A percentile compares a stretch with the other conserved stretches of the same genome.
Evolutionary conservation across 2,329 filamentous ascomycete species (phyloP).

Genomic region (Cladosporium sphaerospermum): DNA sequence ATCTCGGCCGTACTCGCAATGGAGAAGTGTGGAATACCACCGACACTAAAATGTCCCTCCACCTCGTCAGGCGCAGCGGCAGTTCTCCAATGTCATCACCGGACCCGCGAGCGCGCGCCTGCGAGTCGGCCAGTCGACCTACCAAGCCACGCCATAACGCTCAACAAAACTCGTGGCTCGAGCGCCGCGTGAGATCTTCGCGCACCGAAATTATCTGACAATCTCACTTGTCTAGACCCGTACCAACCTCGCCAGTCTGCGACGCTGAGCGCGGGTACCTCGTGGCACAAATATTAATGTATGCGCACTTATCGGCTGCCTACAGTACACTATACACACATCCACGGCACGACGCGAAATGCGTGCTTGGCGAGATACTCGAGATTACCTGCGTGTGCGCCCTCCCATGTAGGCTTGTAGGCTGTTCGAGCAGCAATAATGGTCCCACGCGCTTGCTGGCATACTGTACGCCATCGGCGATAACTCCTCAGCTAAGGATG

Average conservation of each 20-base stretch:
- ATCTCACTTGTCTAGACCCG: background rate
- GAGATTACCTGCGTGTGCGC: too few species aligned
- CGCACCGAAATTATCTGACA: constrained; percentile 5
- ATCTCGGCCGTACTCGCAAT: constrained; percentile 6
- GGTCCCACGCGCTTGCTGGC: too few species aligned
- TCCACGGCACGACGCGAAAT: too few species aligned
- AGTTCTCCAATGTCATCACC: background rate
- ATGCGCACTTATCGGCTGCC: too few species aligned
- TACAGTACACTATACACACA: too few species aligned
- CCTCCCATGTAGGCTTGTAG: too few species aligned
- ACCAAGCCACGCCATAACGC: constrained; percentile 4
- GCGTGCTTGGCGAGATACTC: too few species aligned
- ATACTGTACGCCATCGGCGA: background rate
- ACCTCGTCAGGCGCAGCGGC: constrained; percentile 3
- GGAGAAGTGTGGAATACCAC: constrained; percentile 9
- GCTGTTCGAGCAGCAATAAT: too few species aligned
- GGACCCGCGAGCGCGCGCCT: background rate
- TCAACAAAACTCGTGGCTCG: constrained; percentile 10
- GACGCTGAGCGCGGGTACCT: too few species aligned
- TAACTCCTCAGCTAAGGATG: constrained; percentile 6
- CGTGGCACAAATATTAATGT: too few species aligned
- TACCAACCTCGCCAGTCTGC: too few species aligned
- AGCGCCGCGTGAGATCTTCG: constrained; percentile 1
- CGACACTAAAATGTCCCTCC: constrained; percentile 11
- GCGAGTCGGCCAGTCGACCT: background rate